A percentile compares a stretch with the other conserved stretches of the same genome.
These are phyloP conservation scores for Trametes gibbosa DNA, from an alignment of 768 basidiomycete species.

Conservation along the genomic window DNA sequence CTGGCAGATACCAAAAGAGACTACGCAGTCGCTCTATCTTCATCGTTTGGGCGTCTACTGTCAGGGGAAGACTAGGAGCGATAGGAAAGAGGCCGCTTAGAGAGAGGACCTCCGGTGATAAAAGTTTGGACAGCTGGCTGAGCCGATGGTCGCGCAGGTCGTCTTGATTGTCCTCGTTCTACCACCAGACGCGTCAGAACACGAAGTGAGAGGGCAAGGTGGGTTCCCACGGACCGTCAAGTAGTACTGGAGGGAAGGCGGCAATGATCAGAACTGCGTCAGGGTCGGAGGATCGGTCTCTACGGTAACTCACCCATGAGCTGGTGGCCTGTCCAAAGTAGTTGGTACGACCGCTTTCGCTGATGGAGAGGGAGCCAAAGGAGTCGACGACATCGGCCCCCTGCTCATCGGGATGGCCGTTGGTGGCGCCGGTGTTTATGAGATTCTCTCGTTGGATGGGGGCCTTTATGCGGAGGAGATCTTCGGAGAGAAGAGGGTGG, in stretches of 20 bases:
- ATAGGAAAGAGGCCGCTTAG: slow-evolving; percentile 69
- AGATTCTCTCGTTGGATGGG: slow-evolving; percentile 64
- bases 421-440: slow-evolving; percentile 40
- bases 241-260: slow-evolving; percentile 52
- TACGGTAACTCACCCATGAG: slow-evolving; percentile 57
- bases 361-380: slow-evolving; percentile 77
- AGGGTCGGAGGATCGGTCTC: not conserved
- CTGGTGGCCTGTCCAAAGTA: slow-evolving; percentile 76
- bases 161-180: slow-evolving; percentile 63
- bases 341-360: slow-evolving; percentile 66
- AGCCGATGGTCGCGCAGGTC: slow-evolving; percentile 50
- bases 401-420: slow-evolving; percentile 52
- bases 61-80: slow-evolving; percentile 37
- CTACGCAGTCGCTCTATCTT: slow-evolving; percentile 46
- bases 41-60: slow-evolving; percentile 31
- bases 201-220: not conserved
- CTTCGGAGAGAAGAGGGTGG: slow-evolving; percentile 70
- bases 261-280: slow-evolving; percentile 4
- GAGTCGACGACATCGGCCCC: slow-evolving; percentile 74
- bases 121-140: slow-evolving; percentile 48
- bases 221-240: slow-evolving; percentile 53
- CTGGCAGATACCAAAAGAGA: slow-evolving; percentile 70
- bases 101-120: slow-evolving; percentile 61
- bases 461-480: slow-evolving; percentile 71
- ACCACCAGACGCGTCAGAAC: slow-evolving; percentile 10